These are phyloP conservation scores for Fusarium transvaalense DNA, from an alignment of 2,329 filamentous ascomycete species.

Conservation along the genomic window DNA sequence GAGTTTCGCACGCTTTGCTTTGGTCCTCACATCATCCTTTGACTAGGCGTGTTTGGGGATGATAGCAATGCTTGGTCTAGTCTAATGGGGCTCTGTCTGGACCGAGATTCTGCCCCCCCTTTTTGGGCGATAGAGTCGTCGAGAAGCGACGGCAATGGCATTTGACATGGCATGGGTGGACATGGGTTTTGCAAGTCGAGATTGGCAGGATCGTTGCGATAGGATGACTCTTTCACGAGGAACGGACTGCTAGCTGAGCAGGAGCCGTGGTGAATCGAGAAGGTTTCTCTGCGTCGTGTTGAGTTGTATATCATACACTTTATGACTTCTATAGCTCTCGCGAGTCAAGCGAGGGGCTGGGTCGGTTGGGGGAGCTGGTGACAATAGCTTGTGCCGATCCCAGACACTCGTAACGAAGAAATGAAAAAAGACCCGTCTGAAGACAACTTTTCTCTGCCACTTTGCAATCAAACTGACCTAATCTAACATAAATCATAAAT, in stretches of 20 bases:
- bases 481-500: not conserved
- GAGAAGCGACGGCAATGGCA: constrained; percentile 37
- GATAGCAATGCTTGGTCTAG: constrained; percentile 30
- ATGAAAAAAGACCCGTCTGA: constrained; percentile 30
- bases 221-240: not conserved
- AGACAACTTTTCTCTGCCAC: constrained; percentile 23
- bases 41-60: constrained; percentile 7
- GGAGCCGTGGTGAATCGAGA: constrained; percentile 8
- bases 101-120: constrained; percentile 32
- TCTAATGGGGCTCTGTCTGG: constrained; percentile 42
- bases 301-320: constrained; percentile 45
- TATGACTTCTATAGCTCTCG: constrained; percentile 35
- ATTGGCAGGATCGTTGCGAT: constrained; percentile 43
- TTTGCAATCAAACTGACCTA: not conserved
- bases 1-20: constrained; percentile 23
- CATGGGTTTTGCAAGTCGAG: constrained; percentile 28
- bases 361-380: constrained; percentile 3
- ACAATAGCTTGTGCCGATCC: constrained; percentile 25
- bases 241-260: constrained; percentile 30
- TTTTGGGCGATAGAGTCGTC: constrained; percentile 41
- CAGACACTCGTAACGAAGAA: constrained; percentile 33
- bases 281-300: constrained; percentile 11
- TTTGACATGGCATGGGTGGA: constrained; percentile 11
- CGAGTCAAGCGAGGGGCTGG: constrained; percentile 13
- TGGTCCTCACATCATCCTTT: not conserved